Conservation (phyloP, 768 basidiomycete genomes). For the Phanerochaete sordida region DNA sequence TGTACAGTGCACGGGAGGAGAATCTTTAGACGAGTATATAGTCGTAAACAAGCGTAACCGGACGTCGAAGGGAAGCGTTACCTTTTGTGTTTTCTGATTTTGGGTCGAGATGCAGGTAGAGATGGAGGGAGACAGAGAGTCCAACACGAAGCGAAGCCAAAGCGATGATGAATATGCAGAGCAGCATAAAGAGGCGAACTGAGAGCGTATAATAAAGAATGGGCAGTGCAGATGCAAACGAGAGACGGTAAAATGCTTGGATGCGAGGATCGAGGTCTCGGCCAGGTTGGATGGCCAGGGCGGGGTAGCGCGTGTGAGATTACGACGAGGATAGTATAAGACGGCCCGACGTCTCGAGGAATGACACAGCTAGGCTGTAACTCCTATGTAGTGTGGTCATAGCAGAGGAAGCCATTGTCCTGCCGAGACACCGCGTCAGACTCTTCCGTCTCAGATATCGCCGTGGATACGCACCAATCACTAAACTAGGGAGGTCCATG, state of each 20-base stretch:
- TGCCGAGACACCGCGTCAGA: conserved; percentile 23
- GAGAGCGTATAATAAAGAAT: conserved; percentile 1
- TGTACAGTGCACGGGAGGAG: conserved; percentile 1
- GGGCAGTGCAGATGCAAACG: conserved; percentile 2
- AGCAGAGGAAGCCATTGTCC: conserved; percentile 88
- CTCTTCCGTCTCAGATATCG: background rate
- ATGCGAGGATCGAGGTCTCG: background rate
- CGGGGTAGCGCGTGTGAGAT: background rate
- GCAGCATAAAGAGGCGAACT: background rate
- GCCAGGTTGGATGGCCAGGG: background rate
- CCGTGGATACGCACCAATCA: conserved; percentile 59
- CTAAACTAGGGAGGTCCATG: conserved; percentile 85
- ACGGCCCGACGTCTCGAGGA: background rate
- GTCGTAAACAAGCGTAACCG: background rate
- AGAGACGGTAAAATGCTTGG: background rate
- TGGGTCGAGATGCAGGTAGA: background rate
- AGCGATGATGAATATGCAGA: background rate
- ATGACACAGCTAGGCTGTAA: background rate
- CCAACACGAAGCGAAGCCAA: background rate
- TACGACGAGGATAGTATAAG: background rate
- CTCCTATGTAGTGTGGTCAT: conserved; percentile 30
- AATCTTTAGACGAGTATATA: background rate
- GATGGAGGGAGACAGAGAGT: conserved; percentile 5
- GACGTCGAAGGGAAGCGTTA: background rate
- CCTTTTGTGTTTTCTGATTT: background rate